Base-by-base conservation (phyloP, 2,329 filamentous ascomycete species). In the Paraphaeosphaeria minitans region DNA sequence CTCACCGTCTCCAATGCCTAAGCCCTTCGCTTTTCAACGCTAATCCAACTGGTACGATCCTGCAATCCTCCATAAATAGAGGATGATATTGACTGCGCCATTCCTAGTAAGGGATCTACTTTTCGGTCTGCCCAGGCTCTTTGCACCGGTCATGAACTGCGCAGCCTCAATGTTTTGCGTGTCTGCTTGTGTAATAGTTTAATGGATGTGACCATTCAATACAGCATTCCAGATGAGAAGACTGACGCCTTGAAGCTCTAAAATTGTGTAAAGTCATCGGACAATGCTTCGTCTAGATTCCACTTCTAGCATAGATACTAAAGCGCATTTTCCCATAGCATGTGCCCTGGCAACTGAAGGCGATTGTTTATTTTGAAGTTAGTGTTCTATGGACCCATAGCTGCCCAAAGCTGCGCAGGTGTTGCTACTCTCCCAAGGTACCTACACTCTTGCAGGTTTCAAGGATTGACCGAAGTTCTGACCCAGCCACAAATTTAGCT, bases 61-160 rank as follows among this genome's bases (percentile, higher is more conserved):
- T 57, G 46, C 13, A 65, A 43, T 3, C 58, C 54, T 13, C 61
- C 60, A 31, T n/a, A n/a, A 65, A 65, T 16, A 65, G 59, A 16
- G 39, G n/a, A 33, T 66, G 57, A 9, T 63, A 41, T n/a, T 65
- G 62, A 21, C 45, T 63, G 37, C 53, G 55, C 64, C 58, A 66
- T 42, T 60, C 57, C 43, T 57, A 63, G 42, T 62, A 52, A 6
- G 63, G 48, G 1, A 53, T 61, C 22, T 62, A 62, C 4, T 60
- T 42, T 37, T 66, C 60, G 3, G 57, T 62, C 4, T 66, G 12
- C 60, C 60, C 1, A 62, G 60, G 12, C 62, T 58, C 24, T 63
- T 66, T 7, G 59, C 58, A 27, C 54, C 57, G 0, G 58, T 62
- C 9, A 62, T 51, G 13, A 59, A 61, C 31, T 64, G 62, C 4